Evolutionary conservation across 2,329 filamentous ascomycete species (phyloP).

Genomic region (Sporothrix curviconia): DNA sequence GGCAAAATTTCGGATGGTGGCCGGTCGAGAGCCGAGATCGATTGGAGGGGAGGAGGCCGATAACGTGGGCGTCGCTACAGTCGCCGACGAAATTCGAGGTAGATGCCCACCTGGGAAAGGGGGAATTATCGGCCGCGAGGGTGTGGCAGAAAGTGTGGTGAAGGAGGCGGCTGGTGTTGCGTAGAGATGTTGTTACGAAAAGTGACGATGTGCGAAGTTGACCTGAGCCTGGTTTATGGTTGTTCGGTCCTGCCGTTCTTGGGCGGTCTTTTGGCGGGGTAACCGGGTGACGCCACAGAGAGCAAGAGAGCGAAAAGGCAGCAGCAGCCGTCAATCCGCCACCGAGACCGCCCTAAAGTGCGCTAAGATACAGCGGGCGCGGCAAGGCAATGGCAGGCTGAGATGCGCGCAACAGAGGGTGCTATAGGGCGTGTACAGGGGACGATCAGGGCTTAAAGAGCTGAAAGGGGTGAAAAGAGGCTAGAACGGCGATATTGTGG

Average conservation of each 20-base stretch:
- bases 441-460: background rate
- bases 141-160: background rate
- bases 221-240: background rate
- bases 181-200: background rate
- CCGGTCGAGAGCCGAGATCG: background rate
- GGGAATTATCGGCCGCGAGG: background rate
- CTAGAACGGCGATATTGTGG: conserved; percentile 4
- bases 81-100: background rate
- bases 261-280: conserved; percentile 11
- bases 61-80: background rate
- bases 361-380: background rate
- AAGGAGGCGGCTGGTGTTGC: too few species aligned
- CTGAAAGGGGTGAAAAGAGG: background rate
- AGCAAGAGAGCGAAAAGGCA: background rate
- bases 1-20: too few species aligned
- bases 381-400: too few species aligned
- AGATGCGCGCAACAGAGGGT: background rate
- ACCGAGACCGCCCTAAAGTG: background rate
- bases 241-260: background rate
- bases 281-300: conserved; percentile 9
- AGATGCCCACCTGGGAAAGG: background rate
- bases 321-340: conserved; percentile 1
- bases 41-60: background rate
- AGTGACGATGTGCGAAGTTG: background rate
- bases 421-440: background rate